Percentiles rank a stretch among this genome's conserved stretches.
These are phyloP conservation scores for Turritis glabra DNA, from an alignment of 345 rosid species.

Conservation along the genomic window DNA sequence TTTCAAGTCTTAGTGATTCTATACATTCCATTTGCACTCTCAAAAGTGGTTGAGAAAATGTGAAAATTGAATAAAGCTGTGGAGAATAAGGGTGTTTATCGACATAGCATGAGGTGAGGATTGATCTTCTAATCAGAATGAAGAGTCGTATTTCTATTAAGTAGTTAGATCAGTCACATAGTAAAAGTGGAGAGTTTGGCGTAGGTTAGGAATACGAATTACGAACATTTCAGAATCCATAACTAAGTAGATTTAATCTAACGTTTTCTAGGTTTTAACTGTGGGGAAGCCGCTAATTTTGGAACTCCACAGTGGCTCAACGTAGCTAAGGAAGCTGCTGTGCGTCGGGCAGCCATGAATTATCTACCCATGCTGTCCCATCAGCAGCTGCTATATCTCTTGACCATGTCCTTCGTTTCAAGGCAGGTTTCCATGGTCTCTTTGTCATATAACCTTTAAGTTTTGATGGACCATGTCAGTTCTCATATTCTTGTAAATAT, in stretches of 20 bases:
- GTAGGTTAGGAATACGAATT: conserved; percentile 14
- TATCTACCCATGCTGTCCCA: conserved; percentile 99
- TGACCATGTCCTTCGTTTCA: conserved; percentile 96
- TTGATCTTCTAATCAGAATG: conserved; percentile 19
- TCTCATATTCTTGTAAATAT: conserved; percentile 34
- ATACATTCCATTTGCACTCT: conserved; percentile 14
- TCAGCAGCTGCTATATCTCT: conserved; percentile 91
- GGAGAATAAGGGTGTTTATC: conserved; percentile 23
- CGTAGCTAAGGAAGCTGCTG: conserved; percentile 98
- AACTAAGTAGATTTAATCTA: conserved; percentile 16
- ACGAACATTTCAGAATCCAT: not conserved
- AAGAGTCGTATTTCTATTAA: not conserved
- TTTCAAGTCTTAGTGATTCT: conserved; percentile 30
- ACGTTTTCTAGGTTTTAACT: conserved; percentile 72
- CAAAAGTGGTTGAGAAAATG: conserved; percentile 22
- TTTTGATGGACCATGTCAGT: not conserved
- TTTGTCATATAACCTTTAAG: conserved; percentile 8
- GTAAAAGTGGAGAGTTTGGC: conserved; percentile 11
- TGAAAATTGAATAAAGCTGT: conserved; percentile 2
- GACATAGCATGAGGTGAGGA: conserved; percentile 25
- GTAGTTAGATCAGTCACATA: conserved; percentile 11
- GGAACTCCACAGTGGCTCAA: conserved; percentile 98
- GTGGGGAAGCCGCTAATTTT: conserved; percentile 99
- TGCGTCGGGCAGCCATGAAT: conserved; percentile 99
- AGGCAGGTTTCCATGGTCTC: conserved; percentile 52